Evolutionary conservation across 441 rosid genomes (phyloP).

Genomic region (Adansonia gregorii): DNA sequence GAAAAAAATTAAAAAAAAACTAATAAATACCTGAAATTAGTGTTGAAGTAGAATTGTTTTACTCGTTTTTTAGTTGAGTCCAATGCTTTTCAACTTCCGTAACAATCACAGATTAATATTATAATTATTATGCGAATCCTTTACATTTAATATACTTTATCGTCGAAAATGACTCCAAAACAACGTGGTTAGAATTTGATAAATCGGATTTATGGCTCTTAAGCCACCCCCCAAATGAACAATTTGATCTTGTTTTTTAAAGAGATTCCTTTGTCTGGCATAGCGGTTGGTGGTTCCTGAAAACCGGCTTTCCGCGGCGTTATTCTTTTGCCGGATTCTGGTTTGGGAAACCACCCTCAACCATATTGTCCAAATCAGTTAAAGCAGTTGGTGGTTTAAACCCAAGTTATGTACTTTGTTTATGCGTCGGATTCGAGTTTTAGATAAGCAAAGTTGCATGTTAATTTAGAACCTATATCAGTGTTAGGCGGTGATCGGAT

Average conservation of each 20-base stretch:
- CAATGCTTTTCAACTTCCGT: background rate
- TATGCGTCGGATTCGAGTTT: background rate
- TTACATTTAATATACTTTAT: background rate
- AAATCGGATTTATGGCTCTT: background rate
- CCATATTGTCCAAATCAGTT: background rate
- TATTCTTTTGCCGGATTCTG: background rate
- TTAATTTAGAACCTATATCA: background rate
- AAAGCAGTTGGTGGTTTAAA: background rate
- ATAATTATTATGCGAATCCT: background rate
- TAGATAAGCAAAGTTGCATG: background rate
- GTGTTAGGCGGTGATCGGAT: background rate
- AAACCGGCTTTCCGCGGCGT: background rate
- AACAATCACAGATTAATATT: constrained; percentile 6
- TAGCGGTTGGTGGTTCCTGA: background rate
- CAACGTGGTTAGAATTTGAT: background rate
- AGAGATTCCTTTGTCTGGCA: background rate
- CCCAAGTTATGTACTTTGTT: background rate
- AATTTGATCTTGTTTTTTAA: background rate
- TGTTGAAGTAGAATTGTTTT: background rate
- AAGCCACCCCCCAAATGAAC: background rate
- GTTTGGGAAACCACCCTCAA: constrained; percentile 2
- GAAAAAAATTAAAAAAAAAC: background rate
- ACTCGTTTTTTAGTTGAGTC: background rate
- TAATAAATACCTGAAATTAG: background rate
- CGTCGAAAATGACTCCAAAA: background rate